Percentiles rank a stretch among this genome's conserved stretches.
Evolutionary conservation across 768 basidiomycete species (phyloP).

Genomic region (Mycena olivaceomarginata): DNA sequence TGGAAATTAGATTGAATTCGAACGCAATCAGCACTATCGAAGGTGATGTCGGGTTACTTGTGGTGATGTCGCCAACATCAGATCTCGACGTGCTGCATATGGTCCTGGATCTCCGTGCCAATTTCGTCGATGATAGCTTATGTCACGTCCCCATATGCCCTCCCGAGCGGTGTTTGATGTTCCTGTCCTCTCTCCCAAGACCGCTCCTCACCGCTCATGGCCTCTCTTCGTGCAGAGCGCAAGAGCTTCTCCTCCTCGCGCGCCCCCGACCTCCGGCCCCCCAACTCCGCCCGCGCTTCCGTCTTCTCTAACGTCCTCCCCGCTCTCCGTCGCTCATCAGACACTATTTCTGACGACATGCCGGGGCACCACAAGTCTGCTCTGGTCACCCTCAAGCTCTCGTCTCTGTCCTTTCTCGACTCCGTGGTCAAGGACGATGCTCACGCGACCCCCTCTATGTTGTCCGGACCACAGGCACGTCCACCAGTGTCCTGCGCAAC

Average conservation of each 20-base stretch:
- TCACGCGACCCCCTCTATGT: constrained; percentile 74
- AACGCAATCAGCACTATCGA: background rate
- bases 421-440: constrained; percentile 72
- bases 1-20: background rate
- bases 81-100: background rate
- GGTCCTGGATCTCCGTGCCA: constrained; percentile 12
- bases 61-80: constrained; percentile 1
- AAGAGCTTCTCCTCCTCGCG: constrained; percentile 36
- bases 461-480: constrained; percentile 75
- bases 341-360: constrained; percentile 44
- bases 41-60: constrained; percentile 8
- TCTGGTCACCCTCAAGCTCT: constrained; percentile 77
- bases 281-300: constrained; percentile 42
- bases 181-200: constrained; percentile 21
- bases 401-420: constrained; percentile 82
- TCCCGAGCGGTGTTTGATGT: constrained; percentile 25
- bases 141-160: constrained; percentile 14
- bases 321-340: constrained; percentile 58
- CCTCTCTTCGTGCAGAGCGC: constrained; percentile 46
- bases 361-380: constrained; percentile 58
- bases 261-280: constrained; percentile 37
- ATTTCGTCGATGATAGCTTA: constrained; percentile 24
- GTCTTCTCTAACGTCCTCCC: constrained; percentile 62
- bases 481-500: constrained; percentile 76
- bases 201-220: constrained; percentile 54